phyloP scores from a whole-genome alignment of 2,329 filamentous ascomycete genomes.

The Colletotrichum shisoi region DNA sequence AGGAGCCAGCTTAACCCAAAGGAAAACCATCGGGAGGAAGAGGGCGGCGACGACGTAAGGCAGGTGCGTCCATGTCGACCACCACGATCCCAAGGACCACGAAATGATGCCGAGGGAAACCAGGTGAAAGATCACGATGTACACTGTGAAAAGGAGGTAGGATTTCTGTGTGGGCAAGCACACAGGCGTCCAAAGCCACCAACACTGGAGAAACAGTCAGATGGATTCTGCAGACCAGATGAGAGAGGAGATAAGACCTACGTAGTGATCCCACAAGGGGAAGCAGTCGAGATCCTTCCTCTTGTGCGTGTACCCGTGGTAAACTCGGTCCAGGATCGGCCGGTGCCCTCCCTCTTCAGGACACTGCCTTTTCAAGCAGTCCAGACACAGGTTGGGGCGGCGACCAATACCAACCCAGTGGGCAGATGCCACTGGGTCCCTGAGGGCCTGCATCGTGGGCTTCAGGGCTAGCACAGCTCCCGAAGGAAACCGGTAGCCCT shows the following conservation, averaged over 20 bases:
- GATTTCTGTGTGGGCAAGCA: background rate
- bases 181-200: constrained; percentile 1
- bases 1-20: background rate
- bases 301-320: constrained; percentile 2
- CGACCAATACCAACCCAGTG: background rate
- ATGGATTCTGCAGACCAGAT: background rate
- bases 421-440: background rate
- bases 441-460: background rate
- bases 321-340: background rate
- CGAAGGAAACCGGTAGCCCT: background rate
- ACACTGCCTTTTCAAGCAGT: background rate
- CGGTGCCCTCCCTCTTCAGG: background rate
- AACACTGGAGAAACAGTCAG: background rate
- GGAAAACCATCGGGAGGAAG: background rate
- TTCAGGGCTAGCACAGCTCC: background rate
- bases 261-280: constrained; percentile 4
- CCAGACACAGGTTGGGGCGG: background rate
- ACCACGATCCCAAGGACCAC: background rate
- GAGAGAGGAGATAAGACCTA: background rate
- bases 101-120: background rate
- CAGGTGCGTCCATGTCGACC: background rate
- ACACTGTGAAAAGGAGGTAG: background rate
- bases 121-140: background rate
- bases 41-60: background rate
- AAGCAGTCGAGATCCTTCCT: constrained; percentile 3